Conservation (phyloP, 768 basidiomycete genomes). For the Tulasnella sp. region DNA sequence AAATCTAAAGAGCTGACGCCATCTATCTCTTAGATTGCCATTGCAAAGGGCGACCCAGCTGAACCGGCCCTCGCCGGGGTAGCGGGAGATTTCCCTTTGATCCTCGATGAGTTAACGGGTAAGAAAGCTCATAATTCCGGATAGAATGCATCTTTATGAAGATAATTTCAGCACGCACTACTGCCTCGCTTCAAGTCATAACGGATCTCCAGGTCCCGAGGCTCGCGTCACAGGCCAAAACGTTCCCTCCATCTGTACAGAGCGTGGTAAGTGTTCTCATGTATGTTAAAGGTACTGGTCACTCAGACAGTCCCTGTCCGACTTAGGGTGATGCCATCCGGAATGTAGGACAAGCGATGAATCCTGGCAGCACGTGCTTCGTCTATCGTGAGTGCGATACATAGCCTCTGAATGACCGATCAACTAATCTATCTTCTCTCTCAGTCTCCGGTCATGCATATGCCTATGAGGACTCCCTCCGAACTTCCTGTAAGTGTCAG, state of each 20-base stretch:
- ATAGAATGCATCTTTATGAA: neutral
- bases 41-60: neutral
- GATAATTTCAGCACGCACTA: neutral
- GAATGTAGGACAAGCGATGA: neutral
- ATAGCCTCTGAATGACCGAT: neutral
- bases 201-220: neutral
- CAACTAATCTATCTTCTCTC: conserved; percentile 23
- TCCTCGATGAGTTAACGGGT: neutral
- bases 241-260: neutral
- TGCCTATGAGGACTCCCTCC: neutral
- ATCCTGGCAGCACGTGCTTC: neutral
- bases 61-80: neutral
- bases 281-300: neutral
- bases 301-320: neutral
- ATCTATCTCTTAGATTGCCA: neutral
- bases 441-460: neutral
- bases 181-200: neutral
- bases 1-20: neutral
- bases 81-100: neutral
- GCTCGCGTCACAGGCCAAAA: neutral
- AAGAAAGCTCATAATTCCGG: neutral
- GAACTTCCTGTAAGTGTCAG: conserved; percentile 45
- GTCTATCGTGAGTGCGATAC: neutral
- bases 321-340: neutral
- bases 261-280: neutral